Base-by-base conservation (phyloP, 2,329 filamentous ascomycete genomes). In the Blumeria hordei region DNA sequence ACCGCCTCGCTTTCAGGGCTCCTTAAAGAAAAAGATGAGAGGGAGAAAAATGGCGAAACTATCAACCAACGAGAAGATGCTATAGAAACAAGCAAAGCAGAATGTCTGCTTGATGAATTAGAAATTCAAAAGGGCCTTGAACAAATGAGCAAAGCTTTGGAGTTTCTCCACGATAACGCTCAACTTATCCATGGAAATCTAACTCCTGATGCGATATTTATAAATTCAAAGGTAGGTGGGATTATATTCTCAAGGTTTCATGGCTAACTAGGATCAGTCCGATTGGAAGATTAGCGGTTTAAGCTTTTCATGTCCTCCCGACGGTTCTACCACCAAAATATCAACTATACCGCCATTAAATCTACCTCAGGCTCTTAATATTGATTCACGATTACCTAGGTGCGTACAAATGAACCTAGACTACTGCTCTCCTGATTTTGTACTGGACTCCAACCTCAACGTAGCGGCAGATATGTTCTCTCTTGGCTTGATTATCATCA, bases 221-320 rank as follows among this genome's bases (percentile, higher is more conserved):
- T 98, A 67, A 98, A 98, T 69, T 79, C 85, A 43, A 98, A 98
- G 77, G 81, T 78, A 70, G 58, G 39, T 34, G 14, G 32, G 3
- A 35, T 43, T n/a, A 14, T 11, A 6, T 44, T 9, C 7, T 12
- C 6, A 32, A 35, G 14, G 12, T 3, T 54, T 39, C 57, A 32
- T 61, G 55, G 67, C 64, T 65, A 55, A 65, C 58, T 68, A 59
- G 68, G 64, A 58, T 63, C 63, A 85, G 81, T 94, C 86, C 51
- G 92, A 98, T 68, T 98, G 92, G 92, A 98, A 98, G 67, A 85
- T 98, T 58, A 90, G 88, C 62, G 92, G 90, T n/a, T 75, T 98
- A 41, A 79, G 84, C 0, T 98, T 95, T 67, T 86, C 84, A 65
- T 85, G 85, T 49, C 85, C 88, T 12, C 78, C 85, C 52, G 84